Evolutionary conservation across 2,329 filamentous ascomycete species (phyloP).

Genomic region (Aschersonia sp.): DNA sequence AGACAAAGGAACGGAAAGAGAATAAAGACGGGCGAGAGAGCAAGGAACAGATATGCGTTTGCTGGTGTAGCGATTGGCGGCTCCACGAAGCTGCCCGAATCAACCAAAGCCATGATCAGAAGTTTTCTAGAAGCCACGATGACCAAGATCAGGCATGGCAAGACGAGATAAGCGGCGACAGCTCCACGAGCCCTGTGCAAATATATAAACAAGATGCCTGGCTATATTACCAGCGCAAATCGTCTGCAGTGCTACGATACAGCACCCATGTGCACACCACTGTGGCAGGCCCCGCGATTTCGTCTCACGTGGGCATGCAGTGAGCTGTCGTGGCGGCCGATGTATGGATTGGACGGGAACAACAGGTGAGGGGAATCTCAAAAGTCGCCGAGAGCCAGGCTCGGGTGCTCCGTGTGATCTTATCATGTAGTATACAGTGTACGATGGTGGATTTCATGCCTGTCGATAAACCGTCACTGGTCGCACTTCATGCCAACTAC

Average conservation of each 20-base stretch:
- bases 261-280: conserved; percentile 1
- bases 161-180: not conserved
- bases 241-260: not conserved
- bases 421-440: too few species aligned
- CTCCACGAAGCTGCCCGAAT: not conserved
- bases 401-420: too few species aligned
- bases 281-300: conserved; percentile 5
- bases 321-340: conserved; percentile 5
- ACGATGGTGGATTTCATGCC: too few species aligned
- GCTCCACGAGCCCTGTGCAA: not conserved
- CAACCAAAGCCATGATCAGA: not conserved
- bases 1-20: too few species aligned
- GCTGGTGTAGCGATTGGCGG: too few species aligned
- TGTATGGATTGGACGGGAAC: conserved; percentile 4
- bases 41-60: too few species aligned
- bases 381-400: not conserved
- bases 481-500: too few species aligned
- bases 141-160: not conserved
- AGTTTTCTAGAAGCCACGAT: not conserved
- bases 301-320: conserved; percentile 6
- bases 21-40: too few species aligned
- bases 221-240: not conserved
- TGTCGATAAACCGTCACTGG: too few species aligned
- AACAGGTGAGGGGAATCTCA: not conserved
- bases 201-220: not conserved